Evolutionary conservation across 129 eudicot species (phyloP), one percentile per base, ranked within the genome.

Genomic region (Ambrosia trifida): DNA sequence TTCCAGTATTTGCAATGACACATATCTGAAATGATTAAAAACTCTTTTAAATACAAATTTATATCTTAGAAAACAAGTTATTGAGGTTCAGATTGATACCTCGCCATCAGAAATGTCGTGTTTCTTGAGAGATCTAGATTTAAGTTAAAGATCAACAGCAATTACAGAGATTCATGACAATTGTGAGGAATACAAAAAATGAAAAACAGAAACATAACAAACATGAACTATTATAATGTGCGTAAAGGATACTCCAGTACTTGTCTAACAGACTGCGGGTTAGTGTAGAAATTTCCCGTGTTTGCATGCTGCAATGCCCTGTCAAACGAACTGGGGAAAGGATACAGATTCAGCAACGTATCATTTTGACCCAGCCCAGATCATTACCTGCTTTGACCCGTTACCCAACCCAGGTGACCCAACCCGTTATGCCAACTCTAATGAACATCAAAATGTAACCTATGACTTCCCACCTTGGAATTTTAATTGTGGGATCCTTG

Each of bases 271-370:
- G 89, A 77, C 58, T 85, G 79, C 30, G 91, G 87, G 67, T 73
- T 46, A 19, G 89, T 69, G 78, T 79, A 82, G 52, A 59, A 70
- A 58, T 72, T 81, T 69, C 83, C 84, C 45, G 82, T 82, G 76
- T 69, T 85, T 69, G 95, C 96, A 85, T 83, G 86, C 68, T 80
- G 90, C 70, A 93, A 75, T 46, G 91, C 98, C 83, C 78, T 87
- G 83, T 93, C 95, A 82, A 93, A 93, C 16, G 95, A 82, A 60
- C 95, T 91, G 81, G 52, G 43, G 72, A 44, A 17, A 61, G n/a
- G 9, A 8, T n/a, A 19, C 58, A 51, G n/a, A 16, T 24, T 72
- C 66, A 72, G 57, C 57, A 59, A 13, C 6, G 43, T 32, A 5
- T 59, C 46, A 62, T 62, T 33, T 62, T 16, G 30, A 14, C 24